phyloP scores from a whole-genome alignment of 2,329 filamentous ascomycete species.

The Pestalotiopsis sp. region DNA sequence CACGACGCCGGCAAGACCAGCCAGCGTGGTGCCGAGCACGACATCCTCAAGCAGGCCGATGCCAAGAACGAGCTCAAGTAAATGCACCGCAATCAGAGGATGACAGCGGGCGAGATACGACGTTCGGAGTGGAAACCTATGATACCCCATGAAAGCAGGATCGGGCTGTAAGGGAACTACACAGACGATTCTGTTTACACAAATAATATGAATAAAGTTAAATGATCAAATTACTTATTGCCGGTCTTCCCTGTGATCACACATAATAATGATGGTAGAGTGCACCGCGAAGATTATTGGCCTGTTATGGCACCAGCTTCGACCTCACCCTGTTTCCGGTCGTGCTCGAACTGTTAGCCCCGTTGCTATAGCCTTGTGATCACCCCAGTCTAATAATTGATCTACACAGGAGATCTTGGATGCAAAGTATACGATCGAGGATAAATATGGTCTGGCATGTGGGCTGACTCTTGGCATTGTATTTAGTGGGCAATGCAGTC shows the following conservation, averaged over 20 bases:
- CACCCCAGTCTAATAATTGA: too few relatives aligned
- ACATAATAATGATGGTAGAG: too few relatives aligned
- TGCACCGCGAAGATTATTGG: too few relatives aligned
- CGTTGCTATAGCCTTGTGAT: too few relatives aligned
- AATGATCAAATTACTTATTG: neutral
- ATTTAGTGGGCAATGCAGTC: too few relatives aligned
- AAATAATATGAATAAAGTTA: neutral
- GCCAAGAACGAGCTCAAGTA: conserved; percentile 30
- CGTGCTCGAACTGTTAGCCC: too few relatives aligned
- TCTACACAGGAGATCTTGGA: too few relatives aligned
- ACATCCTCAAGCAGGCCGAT: conserved; percentile 74
- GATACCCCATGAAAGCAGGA: conserved; percentile 1
- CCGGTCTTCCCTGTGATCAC: neutral
- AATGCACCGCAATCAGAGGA: neutral
- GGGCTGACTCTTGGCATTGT: too few relatives aligned
- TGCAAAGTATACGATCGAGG: too few relatives aligned
- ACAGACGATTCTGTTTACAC: neutral
- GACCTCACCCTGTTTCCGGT: too few relatives aligned
- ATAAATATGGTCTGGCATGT: too few relatives aligned
- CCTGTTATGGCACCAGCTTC: too few relatives aligned
- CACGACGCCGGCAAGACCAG: conserved; percentile 84
- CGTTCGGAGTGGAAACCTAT: neutral
- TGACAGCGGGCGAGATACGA: neutral
- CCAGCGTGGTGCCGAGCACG: conserved; percentile 81
- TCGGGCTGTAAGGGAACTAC: neutral